phyloP scores from a whole-genome alignment of 331 rosid species.

The Spiraea crenata region DNA sequence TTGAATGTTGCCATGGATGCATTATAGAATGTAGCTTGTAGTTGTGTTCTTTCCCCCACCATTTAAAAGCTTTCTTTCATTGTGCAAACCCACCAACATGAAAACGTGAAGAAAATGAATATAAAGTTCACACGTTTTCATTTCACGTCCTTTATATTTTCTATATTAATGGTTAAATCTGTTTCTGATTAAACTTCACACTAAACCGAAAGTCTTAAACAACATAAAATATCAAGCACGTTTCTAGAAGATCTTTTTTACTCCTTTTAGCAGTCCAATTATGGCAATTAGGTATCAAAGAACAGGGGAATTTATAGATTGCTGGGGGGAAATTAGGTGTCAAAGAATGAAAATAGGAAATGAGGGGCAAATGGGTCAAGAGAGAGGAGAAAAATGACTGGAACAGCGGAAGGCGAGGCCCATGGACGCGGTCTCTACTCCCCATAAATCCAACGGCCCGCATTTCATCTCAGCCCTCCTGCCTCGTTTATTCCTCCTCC shows the following conservation, averaged over 20 bases:
- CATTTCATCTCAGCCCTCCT: constrained; percentile 32
- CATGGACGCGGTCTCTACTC: constrained; percentile 30
- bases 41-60: constrained; percentile 1
- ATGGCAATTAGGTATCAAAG: too few relatives aligned
- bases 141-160: too few relatives aligned
- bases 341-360: not conserved
- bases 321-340: too few relatives aligned
- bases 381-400: constrained; percentile 13
- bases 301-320: too few relatives aligned
- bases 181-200: too few relatives aligned
- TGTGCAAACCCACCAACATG: not conserved
- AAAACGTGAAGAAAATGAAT: not conserved
- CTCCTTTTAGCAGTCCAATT: too few relatives aligned
- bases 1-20: not conserved
- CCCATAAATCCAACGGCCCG: constrained; percentile 52
- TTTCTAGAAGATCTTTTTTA: too few relatives aligned
- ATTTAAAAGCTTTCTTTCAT: not conserved
- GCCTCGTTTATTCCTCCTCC: constrained; percentile 13
- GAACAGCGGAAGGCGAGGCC: constrained; percentile 22
- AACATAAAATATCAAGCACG: too few relatives aligned
- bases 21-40: not conserved
- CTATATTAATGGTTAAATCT: too few relatives aligned
- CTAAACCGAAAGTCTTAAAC: too few relatives aligned
- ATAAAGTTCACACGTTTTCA: too few relatives aligned
- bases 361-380: constrained; percentile 2